Evolutionary conservation across 2,329 filamentous ascomycete species (phyloP).

Genomic region (Colletotrichum tabaci): DNA sequence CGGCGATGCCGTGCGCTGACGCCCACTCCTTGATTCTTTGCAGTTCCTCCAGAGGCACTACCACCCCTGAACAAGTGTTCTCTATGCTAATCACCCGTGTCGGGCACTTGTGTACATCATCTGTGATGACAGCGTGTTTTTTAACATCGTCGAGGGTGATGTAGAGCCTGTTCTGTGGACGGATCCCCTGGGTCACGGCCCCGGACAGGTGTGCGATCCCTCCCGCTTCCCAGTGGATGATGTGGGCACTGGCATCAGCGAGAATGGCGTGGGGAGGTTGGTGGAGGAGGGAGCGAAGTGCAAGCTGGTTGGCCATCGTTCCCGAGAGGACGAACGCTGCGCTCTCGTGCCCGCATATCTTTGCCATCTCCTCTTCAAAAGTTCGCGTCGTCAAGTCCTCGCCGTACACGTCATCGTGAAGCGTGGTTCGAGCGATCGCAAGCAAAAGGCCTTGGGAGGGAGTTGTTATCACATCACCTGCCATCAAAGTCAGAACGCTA

Average conservation of each 20-base stretch:
- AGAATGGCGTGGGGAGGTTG: slow-evolving; percentile 81
- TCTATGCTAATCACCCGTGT: slow-evolving; percentile 60
- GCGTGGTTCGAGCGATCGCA: slow-evolving; percentile 77
- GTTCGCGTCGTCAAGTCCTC: slow-evolving; percentile 79
- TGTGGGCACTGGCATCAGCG: slow-evolving; percentile 78
- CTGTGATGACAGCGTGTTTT: slow-evolving; percentile 53
- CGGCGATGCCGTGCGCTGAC: slow-evolving; percentile 58
- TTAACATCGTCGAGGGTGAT: slow-evolving; percentile 60
- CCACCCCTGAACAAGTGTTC: slow-evolving; percentile 66
- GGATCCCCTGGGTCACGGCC: slow-evolving; percentile 69
- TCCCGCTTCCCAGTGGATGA: slow-evolving; percentile 72
- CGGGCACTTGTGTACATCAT: slow-evolving; percentile 60
- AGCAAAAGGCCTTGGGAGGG: slow-evolving; percentile 79
- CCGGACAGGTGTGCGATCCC: slow-evolving; percentile 74
- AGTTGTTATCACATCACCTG: slow-evolving; percentile 78
- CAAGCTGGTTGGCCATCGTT: slow-evolving; percentile 87
- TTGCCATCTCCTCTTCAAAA: slow-evolving; percentile 77
- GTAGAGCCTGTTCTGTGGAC: slow-evolving; percentile 54
- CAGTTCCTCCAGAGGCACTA: slow-evolving; percentile 79
- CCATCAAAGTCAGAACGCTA: not conserved
- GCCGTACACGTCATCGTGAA: slow-evolving; percentile 83
- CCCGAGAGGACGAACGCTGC: slow-evolving; percentile 82
- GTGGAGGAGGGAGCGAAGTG: slow-evolving; percentile 77
- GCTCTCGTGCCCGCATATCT: slow-evolving; percentile 71
- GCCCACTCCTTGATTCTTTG: slow-evolving; percentile 76